Evolutionary conservation across 2,329 filamentous ascomycete genomes (phyloP), one percentile per base, ranked within the genome.

Genomic region (Colletotrichum sidae): DNA sequence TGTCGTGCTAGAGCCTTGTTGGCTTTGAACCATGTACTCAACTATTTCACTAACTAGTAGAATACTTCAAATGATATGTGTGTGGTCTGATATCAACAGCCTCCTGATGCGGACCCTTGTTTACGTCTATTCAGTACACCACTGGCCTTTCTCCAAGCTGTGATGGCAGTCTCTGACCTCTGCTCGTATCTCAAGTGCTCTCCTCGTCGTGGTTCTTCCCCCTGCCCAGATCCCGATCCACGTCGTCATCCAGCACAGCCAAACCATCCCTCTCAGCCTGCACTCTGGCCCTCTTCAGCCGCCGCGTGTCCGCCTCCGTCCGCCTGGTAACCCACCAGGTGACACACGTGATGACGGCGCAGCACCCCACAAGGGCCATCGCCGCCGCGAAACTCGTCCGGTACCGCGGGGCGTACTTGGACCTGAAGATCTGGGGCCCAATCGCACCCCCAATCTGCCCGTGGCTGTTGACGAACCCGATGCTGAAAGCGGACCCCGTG

Each of bases 401-500:
- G 68, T 84, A 84, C n/a, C 76, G 75, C 2, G 81, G 81, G 8
- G 81, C 81, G 56, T 81, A 84, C 42, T 74, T 74, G 38, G 74
- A 76, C 44, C 75, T 72, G 68, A 84, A 84, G 25, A 84, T 77
- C 69, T 84, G 81, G 9, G 81, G 78, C 0, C 80, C 82, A 10
- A 84, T 76, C 2, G 81, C 80, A 13, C 80, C 81, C 4, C 82
- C 82, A 15, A 84, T 82, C 66, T 84, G 81, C 0, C 81, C 82
- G 68, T 84, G 83, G 60, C 78, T 81, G 67, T 83, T 84, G 55
- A 82, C 81, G 57, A 84, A 85, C 1, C 78, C 82, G 58, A 84
- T 83, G 2, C 80, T 77, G 69, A 84, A 84, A 1, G 82, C 82
- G 0, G 82, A 83, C 0, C 82, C 82, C 0, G 82, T 84, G 1